Base-by-base conservation (phyloP, 192 early-diverging fungal species). In the Gaertneriomyces semiglobifer region DNA sequence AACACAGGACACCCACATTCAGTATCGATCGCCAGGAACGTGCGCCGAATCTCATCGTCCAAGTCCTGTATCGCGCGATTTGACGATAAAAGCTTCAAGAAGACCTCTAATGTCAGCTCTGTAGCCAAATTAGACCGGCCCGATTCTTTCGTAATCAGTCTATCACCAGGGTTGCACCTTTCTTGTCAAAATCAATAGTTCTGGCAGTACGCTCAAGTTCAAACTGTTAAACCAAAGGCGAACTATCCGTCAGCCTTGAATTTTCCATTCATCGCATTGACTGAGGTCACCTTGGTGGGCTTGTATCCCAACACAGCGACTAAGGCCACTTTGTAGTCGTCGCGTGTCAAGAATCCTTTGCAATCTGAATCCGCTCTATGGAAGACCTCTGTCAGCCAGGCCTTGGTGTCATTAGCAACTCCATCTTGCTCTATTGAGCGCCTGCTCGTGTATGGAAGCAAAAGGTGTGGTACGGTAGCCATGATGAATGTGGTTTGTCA, bases 271-370 rank as follows among this genome's bases (percentile, higher is more conserved):
- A 44, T 19, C 60, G 20, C 12, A 62, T 39, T 14, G 44, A 7
- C 12, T 65, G 12, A 39, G 60, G 63, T 19, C 46, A 76, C 75
- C 54, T 72, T 59, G 4, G 75, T 72, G 40, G 77, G 77, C 52
- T 71, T 58, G 68, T 69, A 79, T 20, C 77, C 77, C 47, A 79
- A 57, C 44, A 79, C 44, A 4, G 70, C 77, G 11, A 67, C 56
- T 7, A 72, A 44, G 9, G 66, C 77, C 10, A 79, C 73, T 43
- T 70, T 60, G 16, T 72, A 45, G 19, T 74, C 77, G 39, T 64
- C 62, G 9, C 14, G 19, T 0, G 66, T 70, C 5, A 79, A 58
- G 63, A 58, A 75, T 16, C 73, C 73, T 39, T 70, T 65, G 12
- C 40, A 8, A 8, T 58, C 70, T 12, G 20, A 16, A 44, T 74